Evolutionary conservation across 306 rosid species (phyloP).

Genomic region (Corylus avellana): DNA sequence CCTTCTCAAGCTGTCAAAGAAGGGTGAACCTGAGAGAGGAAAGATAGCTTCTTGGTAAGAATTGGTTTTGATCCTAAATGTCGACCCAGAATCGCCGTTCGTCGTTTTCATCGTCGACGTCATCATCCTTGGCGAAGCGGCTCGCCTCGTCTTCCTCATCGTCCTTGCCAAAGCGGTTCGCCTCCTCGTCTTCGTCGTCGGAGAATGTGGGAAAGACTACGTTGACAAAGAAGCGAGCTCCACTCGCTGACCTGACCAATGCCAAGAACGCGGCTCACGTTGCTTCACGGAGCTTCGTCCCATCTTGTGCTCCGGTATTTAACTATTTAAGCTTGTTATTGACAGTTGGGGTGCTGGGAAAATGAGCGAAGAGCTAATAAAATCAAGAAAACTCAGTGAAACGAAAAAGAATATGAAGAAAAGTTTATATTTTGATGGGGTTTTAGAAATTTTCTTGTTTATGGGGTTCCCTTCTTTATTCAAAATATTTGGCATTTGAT

Average conservation of each 20-base stretch:
- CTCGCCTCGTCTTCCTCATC: conserved; percentile 58
- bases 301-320: conserved; percentile 54
- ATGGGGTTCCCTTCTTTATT: not conserved
- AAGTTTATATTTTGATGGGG: not conserved
- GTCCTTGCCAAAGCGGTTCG: conserved; percentile 74
- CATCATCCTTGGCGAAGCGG: conserved; percentile 79
- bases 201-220: conserved; percentile 40
- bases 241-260: conserved; percentile 81
- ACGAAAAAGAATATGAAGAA: not conserved
- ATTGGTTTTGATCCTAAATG: conserved; percentile 46
- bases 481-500: not conserved
- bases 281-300: conserved; percentile 40
- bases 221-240: conserved; percentile 80
- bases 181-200: conserved; percentile 43
- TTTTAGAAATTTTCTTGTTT: not conserved
- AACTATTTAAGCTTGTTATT: not conserved
- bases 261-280: conserved; percentile 38
- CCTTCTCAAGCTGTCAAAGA: conserved; percentile 22
- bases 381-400: not conserved
- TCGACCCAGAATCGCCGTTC: conserved; percentile 73
- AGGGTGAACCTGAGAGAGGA: conserved; percentile 4
- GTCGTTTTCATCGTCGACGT: conserved; percentile 69
- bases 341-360: not conserved
- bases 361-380: not conserved
- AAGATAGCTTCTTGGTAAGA: conserved; percentile 9